Evolutionary conservation across 345 rosid species (phyloP).

Genomic region (Brassica nigra): DNA sequence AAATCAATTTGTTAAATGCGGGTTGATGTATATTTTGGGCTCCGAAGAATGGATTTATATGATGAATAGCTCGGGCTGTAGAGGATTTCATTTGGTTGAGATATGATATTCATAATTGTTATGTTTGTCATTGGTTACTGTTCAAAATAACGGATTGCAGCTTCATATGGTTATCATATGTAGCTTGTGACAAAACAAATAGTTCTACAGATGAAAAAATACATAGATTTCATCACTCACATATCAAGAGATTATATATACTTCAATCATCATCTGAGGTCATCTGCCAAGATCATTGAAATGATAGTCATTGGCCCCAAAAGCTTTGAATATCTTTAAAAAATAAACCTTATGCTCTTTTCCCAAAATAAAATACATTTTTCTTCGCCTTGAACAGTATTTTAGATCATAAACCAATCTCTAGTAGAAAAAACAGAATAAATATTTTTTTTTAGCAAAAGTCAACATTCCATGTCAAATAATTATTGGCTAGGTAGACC

Average conservation of each 20-base stretch:
- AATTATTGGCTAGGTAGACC: neutral
- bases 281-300: constrained; percentile 78
- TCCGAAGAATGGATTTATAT: neutral
- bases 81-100: neutral
- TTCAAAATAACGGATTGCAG: constrained; percentile 3
- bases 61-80: neutral
- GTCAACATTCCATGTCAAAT: constrained; percentile 12
- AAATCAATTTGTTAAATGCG: neutral
- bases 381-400: constrained; percentile 65
- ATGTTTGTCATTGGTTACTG: neutral
- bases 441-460: neutral
- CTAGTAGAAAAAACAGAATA: constrained; percentile 13
- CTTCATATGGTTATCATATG: constrained; percentile 12
- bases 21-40: neutral
- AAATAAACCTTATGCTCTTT: constrained; percentile 59
- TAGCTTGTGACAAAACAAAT: neutral
- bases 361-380: constrained; percentile 90
- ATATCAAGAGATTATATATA: constrained; percentile 30
- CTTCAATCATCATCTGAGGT: constrained; percentile 66
- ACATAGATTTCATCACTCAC: neutral
- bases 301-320: constrained; percentile 92
- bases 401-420: constrained; percentile 28
- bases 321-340: constrained; percentile 86
- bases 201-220: neutral
- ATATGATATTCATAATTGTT: neutral